Evolutionary conservation across 1,139 yeast genomes (phyloP), one percentile per base, ranked within the genome.

Genomic region (Candida gigantensis): DNA sequence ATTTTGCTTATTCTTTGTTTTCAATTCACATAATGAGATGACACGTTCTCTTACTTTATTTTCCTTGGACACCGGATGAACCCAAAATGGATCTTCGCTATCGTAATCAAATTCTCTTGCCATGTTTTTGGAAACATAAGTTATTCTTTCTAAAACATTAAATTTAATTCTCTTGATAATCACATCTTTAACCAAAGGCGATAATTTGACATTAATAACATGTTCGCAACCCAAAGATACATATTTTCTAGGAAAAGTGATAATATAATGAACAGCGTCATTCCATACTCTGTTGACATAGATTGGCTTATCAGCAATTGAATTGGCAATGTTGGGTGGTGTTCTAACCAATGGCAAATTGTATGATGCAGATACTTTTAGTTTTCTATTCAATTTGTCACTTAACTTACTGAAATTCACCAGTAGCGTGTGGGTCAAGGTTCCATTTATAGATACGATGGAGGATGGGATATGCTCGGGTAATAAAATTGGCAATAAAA

Each of bases 261-360:
- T 75, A 47, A 85, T 86, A 58, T 89, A 89, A 42, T 81, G 84
- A 29, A 89, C 65, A 0, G 92, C 61, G 45, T 85, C 82, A 49
- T 83, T 84, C 96, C 96, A 89, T 3, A 81, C 73, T 40, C 92
- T 74, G 51, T 85, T 84, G 20, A 89, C 87, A 55, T 81, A 84
- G 19, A 89, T 78, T 0, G 96, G 95, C 51, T 84, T 86, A 54
- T 85, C 84, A 3, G 84, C 77, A 6, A 86, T 77, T 0, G 88
- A 77, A 25, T 80, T 69, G 1, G 89, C 87, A 47, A 75, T 74
- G n/a, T 81, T 75, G 1, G 96, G 96, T 1, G 96, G 96, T 0
- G 86, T 77, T 43, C 96, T 69, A 5, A 87, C 80, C 51, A 79
- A 71, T 3, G 81, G 81, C 29, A 77, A 52, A 31, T 62, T 60